A percentile compares a stretch with the other conserved stretches of the same genome.
These are phyloP conservation scores for Wickerhamomyces sp. DNA, from an alignment of 1,139 yeast genomes.

Conservation along the genomic window DNA sequence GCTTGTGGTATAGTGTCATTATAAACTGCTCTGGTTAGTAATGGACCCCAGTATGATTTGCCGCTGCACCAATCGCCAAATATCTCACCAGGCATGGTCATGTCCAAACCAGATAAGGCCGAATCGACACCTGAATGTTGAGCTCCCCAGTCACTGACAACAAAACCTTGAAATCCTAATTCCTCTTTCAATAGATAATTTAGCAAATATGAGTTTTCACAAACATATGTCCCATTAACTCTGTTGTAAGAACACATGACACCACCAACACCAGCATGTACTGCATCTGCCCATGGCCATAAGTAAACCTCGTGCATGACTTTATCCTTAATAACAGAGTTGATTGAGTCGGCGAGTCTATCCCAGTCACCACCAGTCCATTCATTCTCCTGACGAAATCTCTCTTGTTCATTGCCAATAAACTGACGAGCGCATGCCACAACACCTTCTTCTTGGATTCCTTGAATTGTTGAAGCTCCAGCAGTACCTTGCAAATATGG, in stretches of 20 bases:
- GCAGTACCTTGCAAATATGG: constrained; percentile 57
- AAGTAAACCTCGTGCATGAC: constrained; percentile 59
- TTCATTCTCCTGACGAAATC: constrained; percentile 54
- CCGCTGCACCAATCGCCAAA: constrained; percentile 51
- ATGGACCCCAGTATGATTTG: constrained; percentile 54
- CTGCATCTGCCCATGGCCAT: constrained; percentile 65
- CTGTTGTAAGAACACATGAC: constrained; percentile 60
- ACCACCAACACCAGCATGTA: constrained; percentile 57
- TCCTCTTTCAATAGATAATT: constrained; percentile 56
- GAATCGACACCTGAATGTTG: constrained; percentile 54
- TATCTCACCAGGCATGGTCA: constrained; percentile 65
- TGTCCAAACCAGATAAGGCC: constrained; percentile 57
- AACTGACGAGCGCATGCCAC: constrained; percentile 51
- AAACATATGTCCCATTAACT: constrained; percentile 54
- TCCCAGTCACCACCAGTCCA: constrained; percentile 43
- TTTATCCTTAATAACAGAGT: constrained; percentile 54
- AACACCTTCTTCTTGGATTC: constrained; percentile 56
- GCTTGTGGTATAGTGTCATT: constrained; percentile 53
- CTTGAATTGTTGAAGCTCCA: constrained; percentile 49
- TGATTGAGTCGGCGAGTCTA: constrained; percentile 33
- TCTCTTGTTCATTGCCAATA: constrained; percentile 62
- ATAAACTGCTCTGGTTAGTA: constrained; percentile 49
- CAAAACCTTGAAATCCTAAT: constrained; percentile 64
- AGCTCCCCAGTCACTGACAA: constrained; percentile 65
- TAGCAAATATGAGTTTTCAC: constrained; percentile 55